These are phyloP conservation scores for Monosporozyma yasuniensis DNA, from an alignment of 805 yeast genomes.

Conservation along the genomic window DNA sequence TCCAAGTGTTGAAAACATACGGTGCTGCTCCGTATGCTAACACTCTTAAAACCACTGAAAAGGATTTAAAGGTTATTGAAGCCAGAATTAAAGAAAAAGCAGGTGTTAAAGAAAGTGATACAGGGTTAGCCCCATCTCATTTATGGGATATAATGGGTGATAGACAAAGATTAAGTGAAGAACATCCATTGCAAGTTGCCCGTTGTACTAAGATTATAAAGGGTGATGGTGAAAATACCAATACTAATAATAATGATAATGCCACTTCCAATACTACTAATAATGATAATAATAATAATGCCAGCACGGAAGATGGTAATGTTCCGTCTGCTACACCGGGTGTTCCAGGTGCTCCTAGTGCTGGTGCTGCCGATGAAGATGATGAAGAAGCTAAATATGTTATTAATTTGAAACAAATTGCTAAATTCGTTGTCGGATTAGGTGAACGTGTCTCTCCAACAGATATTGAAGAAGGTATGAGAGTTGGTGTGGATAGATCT, in stretches of 20 bases:
- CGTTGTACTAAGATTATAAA: conserved; percentile 95
- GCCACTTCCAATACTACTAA: conserved; percentile 15
- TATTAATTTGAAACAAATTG: conserved; percentile 94
- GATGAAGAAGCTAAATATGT: conserved; percentile 89
- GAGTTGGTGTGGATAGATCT: conserved; percentile 97
- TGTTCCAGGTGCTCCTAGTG: no score
- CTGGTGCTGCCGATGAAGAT: conserved; percentile 42
- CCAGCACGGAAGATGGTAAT: conserved; percentile 6
- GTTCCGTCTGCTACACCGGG: conserved; percentile 6
- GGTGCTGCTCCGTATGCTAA: conserved; percentile 95
- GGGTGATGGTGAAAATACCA: conserved; percentile 32
- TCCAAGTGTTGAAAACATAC: conserved; percentile 91
- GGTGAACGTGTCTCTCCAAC: conserved; percentile 98
- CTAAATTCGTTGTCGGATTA: conserved; percentile 91
- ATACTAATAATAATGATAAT: conserved; percentile 6
- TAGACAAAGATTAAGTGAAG: conserved; percentile 83
- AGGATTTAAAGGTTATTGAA: conserved; percentile 79
- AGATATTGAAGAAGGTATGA: conserved; percentile 98
- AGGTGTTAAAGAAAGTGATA: conserved; percentile 90
- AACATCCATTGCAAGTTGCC: conserved; percentile 96
- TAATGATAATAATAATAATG: conserved; percentile 9
- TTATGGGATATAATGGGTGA: conserved; percentile 98
- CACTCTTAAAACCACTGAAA: conserved; percentile 71
- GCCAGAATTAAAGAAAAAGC: conserved; percentile 85
- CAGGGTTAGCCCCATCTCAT: conserved; percentile 95